Conservation (phyloP, 1,139 yeast species). For the Lipomyces yarrowii region DNA sequence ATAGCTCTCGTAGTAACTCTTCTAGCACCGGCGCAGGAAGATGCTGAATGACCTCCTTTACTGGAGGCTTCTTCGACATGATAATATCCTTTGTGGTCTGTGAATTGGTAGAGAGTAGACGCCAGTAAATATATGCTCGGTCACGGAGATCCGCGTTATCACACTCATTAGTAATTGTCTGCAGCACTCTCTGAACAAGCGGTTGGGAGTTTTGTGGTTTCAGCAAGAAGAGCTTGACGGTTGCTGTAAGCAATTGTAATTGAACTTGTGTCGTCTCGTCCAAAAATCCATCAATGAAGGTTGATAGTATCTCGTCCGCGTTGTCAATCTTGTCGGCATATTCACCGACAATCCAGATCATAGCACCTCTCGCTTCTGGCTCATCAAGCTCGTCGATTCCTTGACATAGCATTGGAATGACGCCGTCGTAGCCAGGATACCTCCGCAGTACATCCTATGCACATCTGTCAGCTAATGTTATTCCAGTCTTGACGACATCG, state of each 20-base stretch:
- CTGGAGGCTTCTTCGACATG: conserved; percentile 66
- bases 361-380: conserved; percentile 69
- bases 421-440: conserved; percentile 68
- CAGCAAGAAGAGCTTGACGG: conserved; percentile 71
- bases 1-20: conserved; percentile 70
- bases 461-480: not conserved
- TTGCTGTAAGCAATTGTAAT: conserved; percentile 70
- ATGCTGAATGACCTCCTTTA: conserved; percentile 68
- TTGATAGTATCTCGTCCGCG: conserved; percentile 49
- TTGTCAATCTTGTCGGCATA: conserved; percentile 74
- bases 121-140: conserved; percentile 93
- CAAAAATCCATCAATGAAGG: conserved; percentile 62
- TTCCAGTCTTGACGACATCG: conserved; percentile 34
- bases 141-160: conserved; percentile 94
- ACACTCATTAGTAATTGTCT: conserved; percentile 74
- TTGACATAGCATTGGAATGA: conserved; percentile 69
- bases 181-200: conserved; percentile 70
- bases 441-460: conserved; percentile 68
- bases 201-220: conserved; percentile 49
- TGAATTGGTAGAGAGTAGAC: conserved; percentile 71
- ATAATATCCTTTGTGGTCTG: conserved; percentile 54
- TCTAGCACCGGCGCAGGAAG: conserved; percentile 71
- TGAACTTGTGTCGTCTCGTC: conserved; percentile 80
- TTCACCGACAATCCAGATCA: conserved; percentile 88
- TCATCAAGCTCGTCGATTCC: conserved; percentile 61